Evolutionary conservation across 805 yeast species (phyloP), one percentile per base, ranked within the genome.

Genomic region (Wickerhamomyces queroliae): DNA sequence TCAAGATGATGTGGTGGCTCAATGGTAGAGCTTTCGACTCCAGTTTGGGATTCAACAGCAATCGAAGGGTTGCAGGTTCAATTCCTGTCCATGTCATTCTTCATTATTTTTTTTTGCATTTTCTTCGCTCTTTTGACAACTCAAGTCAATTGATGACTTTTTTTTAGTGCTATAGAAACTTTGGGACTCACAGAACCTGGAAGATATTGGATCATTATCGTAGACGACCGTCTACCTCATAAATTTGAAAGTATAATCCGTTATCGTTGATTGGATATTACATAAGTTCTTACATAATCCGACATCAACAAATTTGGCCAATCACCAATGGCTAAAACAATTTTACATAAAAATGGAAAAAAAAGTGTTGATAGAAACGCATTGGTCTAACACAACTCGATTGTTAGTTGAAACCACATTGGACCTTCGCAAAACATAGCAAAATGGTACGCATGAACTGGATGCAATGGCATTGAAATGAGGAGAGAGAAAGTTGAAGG

Each of bases 51-150:
- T 45, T 35, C 47, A 53, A 57, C 67, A n/a, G 74, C 64, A 62
- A 78, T 78, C 86, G 79, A 77, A 78, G 77, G 86, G 86, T 74
- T 79, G 86, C 85, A 79, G 84, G 86, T 79, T 79, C 86, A 75
- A 79, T 77, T 79, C 86, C 84, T 79, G 86, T 78, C 83, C 81
- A 83, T 77, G 80, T 76, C 82, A 76, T 44, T 55, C 65, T 58
- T 64, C 61, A 52, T 50, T 57, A 57, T 48, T 52, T 58, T 59
- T 58, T 43, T 40, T 40, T 18, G 24, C 17, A 18, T n/a, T 26
- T 30, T 12, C 13, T 24, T 20, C 7, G 19, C 21, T 7, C 8
- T 8, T 4, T 12, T 19, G 21, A 30, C 12, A 23, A 23, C 26
- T 23, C 9, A 23, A 9, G 12, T 12, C 9, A 23, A 23, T 12